These are phyloP conservation scores for Cladophialophora chaetospira DNA, from an alignment of 2,329 filamentous ascomycete species.

Conservation along the genomic window DNA sequence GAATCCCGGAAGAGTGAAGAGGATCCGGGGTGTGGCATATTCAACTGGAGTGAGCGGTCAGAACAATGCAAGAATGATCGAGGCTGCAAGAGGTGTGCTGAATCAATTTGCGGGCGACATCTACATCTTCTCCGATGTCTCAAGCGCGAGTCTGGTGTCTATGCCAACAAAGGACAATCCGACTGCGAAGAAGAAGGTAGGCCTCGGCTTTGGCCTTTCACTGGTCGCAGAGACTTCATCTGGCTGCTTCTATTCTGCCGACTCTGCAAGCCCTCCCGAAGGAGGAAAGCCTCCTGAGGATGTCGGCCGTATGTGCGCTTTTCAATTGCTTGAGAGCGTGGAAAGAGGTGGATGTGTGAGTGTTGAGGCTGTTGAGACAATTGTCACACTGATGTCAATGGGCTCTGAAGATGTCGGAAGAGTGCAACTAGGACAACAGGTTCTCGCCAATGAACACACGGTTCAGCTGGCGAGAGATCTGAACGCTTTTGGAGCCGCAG, in stretches of 20 bases:
- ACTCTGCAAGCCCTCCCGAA: slow-evolving; percentile 70
- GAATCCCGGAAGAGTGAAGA: slow-evolving; percentile 80
- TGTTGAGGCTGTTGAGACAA: slow-evolving; percentile 68
- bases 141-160: slow-evolving; percentile 61
- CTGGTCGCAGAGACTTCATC: slow-evolving; percentile 90
- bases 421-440: slow-evolving; percentile 75
- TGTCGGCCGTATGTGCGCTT: slow-evolving; percentile 82
- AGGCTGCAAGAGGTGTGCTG: slow-evolving; percentile 80
- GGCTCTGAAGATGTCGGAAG: slow-evolving; percentile 93
- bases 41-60: slow-evolving; percentile 86
- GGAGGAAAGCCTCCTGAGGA: slow-evolving; percentile 89
- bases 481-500: slow-evolving; percentile 82
- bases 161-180: slow-evolving; percentile 69
- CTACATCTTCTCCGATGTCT: slow-evolving; percentile 76
- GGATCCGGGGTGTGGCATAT: slow-evolving; percentile 90
- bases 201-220: slow-evolving; percentile 88
- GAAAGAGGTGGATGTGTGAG: slow-evolving; percentile 80
- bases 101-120: slow-evolving; percentile 87
- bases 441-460: slow-evolving; percentile 77
- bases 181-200: slow-evolving; percentile 62
- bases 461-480: slow-evolving; percentile 82
- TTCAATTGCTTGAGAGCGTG: slow-evolving; percentile 83
- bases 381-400: slow-evolving; percentile 95
- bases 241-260: slow-evolving; percentile 84
- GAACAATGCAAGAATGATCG: slow-evolving; percentile 95